phyloP scores from a whole-genome alignment of 371 early-diverging fungal species.

The Fennellomyces sp. region DNA sequence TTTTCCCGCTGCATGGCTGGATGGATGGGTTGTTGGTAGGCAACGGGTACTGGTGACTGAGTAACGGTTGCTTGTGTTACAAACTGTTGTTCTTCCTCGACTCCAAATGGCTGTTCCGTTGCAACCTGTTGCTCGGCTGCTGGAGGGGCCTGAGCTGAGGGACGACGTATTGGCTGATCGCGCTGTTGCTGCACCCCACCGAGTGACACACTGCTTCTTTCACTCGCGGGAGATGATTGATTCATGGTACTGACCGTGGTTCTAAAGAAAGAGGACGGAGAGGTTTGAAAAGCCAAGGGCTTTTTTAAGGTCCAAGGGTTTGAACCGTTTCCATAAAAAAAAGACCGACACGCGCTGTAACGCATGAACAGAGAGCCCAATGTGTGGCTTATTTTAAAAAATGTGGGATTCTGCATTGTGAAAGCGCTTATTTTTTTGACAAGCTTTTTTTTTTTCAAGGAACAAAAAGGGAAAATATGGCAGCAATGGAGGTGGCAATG shows the following conservation, averaged over 20 bases:
- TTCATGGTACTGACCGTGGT: not conserved
- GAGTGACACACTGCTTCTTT: not conserved
- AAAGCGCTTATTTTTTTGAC: not conserved
- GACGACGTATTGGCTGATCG: not conserved
- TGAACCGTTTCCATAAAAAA: no score
- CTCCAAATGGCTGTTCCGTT: not conserved
- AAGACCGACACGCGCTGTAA: no score
- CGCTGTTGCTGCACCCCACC: not conserved
- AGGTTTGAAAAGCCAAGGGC: no score
- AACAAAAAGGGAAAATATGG: not conserved
- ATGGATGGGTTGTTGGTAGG: no score
- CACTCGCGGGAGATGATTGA: not conserved
- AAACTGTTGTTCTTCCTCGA: no score
- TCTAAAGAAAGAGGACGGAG: no score
- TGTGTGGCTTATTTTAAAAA: no score
- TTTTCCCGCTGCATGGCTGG: not conserved
- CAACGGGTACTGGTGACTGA: no score
- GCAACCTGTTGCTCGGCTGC: not conserved
- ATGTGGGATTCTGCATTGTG: no score
- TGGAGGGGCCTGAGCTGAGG: not conserved
- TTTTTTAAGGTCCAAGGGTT: no score
- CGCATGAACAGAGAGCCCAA: no score
- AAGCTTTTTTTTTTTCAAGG: not conserved
- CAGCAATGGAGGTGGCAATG: conserved; percentile 5
- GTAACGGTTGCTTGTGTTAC: no score